Evolutionary conservation across 2,329 filamentous ascomycete genomes (phyloP), one percentile per base, ranked within the genome.

Genomic region (Fusarium graminum): DNA sequence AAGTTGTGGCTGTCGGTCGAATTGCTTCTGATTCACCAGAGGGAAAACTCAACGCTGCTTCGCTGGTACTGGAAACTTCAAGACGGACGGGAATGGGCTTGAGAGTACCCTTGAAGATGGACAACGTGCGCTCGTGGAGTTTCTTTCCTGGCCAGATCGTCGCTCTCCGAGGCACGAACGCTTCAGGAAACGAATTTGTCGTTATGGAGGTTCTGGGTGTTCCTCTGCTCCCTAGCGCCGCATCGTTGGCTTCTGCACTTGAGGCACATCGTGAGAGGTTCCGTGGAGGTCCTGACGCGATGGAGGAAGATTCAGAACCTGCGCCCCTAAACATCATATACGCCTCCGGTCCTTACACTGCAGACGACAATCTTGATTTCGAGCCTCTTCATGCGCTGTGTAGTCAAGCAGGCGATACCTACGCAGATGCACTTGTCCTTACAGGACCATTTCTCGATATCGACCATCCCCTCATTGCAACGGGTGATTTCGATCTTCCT

Each of bases 101-200:
- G 57, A 87, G 95, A 58, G 87, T 97, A 29, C 92, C 93, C 6
- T 79, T 99, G 17, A 92, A 92, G 67, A 81, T 97, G 57, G 86
- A 90, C 61, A 85, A 85, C 4, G 77, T 97, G 2, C 80, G 83
- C 29, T 67, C 85, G 3, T 95, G 91, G 79, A 90, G 92, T 74
- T 92, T 98, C 81, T 98, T 98, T 75, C 95, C 94, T 0, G 95
- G 95, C 7, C 94, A 98, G 75, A 93, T 98, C 51, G 92, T 97
- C 29, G 95, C 94, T 8, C 79, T 98, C 28, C 86, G 86, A 63
- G 95, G 95, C 9, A 93, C 89, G 70, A 99, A 99, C 75, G 89
- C 93, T 19, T 93, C 92, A 1, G 94, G 94, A 0, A 86, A 89
- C 36, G 90, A 92, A 71, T 97, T 98, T 70, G 86, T 89, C 1